Base-by-base conservation (phyloP, 208 protist species). In the Trypanosomatidae sp. region DNA sequence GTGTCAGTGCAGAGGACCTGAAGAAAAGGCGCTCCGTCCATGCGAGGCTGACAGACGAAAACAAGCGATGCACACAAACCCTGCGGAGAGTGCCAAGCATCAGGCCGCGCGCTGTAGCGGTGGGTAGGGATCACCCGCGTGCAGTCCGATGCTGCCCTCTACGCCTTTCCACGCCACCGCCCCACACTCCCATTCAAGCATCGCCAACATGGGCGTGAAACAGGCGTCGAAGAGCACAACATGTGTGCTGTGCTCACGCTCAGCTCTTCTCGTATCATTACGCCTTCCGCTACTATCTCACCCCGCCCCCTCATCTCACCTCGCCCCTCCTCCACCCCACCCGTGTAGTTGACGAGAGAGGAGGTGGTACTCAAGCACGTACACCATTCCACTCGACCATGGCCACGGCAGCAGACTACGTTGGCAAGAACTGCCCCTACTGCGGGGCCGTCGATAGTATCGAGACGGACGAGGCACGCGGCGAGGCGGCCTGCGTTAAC, bases 361-460 rank as follows among this genome's bases (percentile, higher is more conserved):
- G n/a, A n/a, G n/a, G n/a, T n/a, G n/a, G n/a, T n/a, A n/a, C n/a
- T n/a, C 36, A 66, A 36, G 30, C 41, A 36, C 36, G 19, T 49
- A 49, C 9, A 17, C 13, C 19, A 46, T 33, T 47, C 41, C 33
- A n/a, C 0, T 13, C 56, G 41, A 15, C 6, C 43, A 93, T 95
- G 91, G 66, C 91, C 33, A 92, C 88, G 0, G 77, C 84, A 0
- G 77, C 84, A 10, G 91, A 93, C 62, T 95, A 87, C 70, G 79
- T 91, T 17, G 91, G 89, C 50, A 81, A 77, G 62, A 87, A 83
- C 73, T 95, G 91, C 77, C 91, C 91, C 30, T 81, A 83, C 56
- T 95, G 91, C 68, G 86, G 89, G 15, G 91, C 91, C 3, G 33
- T 90, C 41, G 85, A 95, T 76, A 89, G 80, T 41, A 81, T 95